Percentiles rank a stretch among this genome's conserved stretches.
phyloP scores from a whole-genome alignment of 768 basidiomycete species.

The Phaeolepiota aurea region DNA sequence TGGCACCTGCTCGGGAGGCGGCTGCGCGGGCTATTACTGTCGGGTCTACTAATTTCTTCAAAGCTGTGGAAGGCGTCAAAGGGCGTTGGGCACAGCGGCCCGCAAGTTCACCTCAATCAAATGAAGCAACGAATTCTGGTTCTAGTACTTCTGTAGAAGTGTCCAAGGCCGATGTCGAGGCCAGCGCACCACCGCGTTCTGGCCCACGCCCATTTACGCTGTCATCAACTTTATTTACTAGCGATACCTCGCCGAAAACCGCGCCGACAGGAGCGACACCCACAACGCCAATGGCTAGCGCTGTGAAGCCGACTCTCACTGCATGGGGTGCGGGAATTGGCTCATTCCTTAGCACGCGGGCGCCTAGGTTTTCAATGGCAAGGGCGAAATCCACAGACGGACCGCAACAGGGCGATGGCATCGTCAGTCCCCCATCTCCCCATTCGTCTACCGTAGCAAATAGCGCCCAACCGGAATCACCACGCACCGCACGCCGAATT shows the following conservation, averaged over 20 bases:
- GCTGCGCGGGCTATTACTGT: constrained; percentile 66
- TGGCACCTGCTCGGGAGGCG: constrained; percentile 90
- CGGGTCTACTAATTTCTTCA: constrained; percentile 78
- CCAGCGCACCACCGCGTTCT: constrained; percentile 2
- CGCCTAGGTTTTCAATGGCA: constrained; percentile 16
- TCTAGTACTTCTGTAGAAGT: constrained; percentile 31
- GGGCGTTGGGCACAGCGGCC: constrained; percentile 51
- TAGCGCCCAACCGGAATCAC: background rate
- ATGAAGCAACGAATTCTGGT: constrained; percentile 19
- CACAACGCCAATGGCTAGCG: constrained; percentile 6
- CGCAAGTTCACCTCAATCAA: constrained; percentile 13
- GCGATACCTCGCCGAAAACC: constrained; percentile 1
- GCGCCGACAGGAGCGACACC: constrained; percentile 1
- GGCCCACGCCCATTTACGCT: constrained; percentile 14
- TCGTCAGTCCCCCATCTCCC: background rate
- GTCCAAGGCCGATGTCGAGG: constrained; percentile 25
- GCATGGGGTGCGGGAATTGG: constrained; percentile 25
- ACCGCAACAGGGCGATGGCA: background rate
- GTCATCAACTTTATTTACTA: constrained; percentile 14
- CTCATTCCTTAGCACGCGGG: constrained; percentile 21
- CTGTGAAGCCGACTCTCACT: constrained; percentile 15
- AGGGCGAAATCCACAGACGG: background rate
- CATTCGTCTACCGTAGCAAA: too few species aligned
- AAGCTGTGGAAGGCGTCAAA: constrained; percentile 83
- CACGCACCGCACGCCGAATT: background rate